Evolutionary conservation across 208 protist species (phyloP).

Genomic region (Leishmania martiniquensis): DNA sequence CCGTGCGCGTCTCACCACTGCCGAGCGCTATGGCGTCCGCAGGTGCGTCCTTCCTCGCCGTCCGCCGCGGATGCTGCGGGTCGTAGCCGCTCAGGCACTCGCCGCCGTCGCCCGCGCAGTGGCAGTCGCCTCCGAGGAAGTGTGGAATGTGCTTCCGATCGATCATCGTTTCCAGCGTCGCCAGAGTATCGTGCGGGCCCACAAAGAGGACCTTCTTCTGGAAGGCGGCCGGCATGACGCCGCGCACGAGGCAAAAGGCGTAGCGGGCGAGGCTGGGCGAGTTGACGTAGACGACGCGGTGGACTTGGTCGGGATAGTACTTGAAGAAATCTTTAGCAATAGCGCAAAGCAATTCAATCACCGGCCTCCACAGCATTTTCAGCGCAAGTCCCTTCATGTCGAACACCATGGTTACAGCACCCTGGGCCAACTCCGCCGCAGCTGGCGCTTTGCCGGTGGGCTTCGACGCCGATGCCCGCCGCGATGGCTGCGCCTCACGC

Average conservation of each 20-base stretch:
- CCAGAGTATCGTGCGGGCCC: constrained; percentile 21
- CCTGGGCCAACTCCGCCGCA: constrained; percentile 14
- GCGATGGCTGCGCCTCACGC: constrained; percentile 13
- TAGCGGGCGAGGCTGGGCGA: constrained; percentile 34
- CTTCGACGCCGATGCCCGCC: no score
- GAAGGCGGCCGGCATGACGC: constrained; percentile 23
- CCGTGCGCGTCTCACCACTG: constrained; percentile 18
- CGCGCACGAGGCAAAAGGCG: constrained; percentile 28
- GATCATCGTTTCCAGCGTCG: constrained; percentile 36
- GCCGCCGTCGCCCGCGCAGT: constrained; percentile 25
- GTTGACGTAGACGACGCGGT: constrained; percentile 61
- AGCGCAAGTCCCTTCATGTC: constrained; percentile 44
- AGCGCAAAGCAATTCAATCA: constrained; percentile 32
- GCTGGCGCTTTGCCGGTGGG: background rate
- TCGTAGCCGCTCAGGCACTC: constrained; percentile 22
- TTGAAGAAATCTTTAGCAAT: constrained; percentile 33
- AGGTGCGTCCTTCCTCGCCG: no score
- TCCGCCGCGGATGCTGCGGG: constrained; percentile 9
- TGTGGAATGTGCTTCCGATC: constrained; percentile 44
- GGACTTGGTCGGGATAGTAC: constrained; percentile 63
- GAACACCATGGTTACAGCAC: constrained; percentile 33
- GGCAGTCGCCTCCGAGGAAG: constrained; percentile 42
- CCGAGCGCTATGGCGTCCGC: background rate
- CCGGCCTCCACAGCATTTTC: constrained; percentile 35
- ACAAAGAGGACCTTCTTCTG: constrained; percentile 55